A percentile compares a stretch with the other conserved stretches of the same genome.
Evolutionary conservation across 2,329 filamentous ascomycete species (phyloP).

Genomic region (Talaromyces albobiverticillius): DNA sequence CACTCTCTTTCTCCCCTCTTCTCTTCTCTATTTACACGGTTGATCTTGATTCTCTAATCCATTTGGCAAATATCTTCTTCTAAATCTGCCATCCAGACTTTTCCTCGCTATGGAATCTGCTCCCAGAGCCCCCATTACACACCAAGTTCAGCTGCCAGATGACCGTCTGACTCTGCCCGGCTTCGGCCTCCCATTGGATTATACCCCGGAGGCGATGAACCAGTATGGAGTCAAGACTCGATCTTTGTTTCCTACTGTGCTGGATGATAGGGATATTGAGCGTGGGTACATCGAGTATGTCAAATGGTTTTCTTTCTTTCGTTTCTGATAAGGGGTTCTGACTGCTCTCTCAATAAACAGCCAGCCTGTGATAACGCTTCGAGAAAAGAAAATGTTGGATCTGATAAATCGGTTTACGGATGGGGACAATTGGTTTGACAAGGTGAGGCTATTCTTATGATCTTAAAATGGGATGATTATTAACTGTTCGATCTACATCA

Average conservation of each 20-base stretch:
- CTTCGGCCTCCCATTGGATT: constrained; percentile 30
- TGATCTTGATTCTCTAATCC: not conserved
- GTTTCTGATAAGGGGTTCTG: not conserved
- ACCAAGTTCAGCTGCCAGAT: constrained; percentile 14
- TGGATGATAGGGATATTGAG: constrained; percentile 31
- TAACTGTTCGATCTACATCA: constrained; percentile 9
- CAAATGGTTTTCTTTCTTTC: not conserved
- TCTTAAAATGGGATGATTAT: not conserved
- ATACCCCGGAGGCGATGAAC: constrained; percentile 21
- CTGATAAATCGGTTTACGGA: constrained; percentile 43
- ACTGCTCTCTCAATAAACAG: constrained; percentile 15
- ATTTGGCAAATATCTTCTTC: not conserved
- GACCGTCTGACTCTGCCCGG: constrained; percentile 29
- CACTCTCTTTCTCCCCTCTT: not conserved
- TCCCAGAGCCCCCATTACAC: not conserved
- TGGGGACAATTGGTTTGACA: constrained; percentile 38
- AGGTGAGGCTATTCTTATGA: constrained; percentile 20
- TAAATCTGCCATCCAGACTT: not conserved
- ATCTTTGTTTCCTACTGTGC: constrained; percentile 31
- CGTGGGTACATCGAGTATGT: constrained; percentile 28
- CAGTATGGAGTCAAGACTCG: constrained; percentile 28
- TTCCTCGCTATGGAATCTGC: constrained; percentile 8
- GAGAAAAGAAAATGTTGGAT: constrained; percentile 38
- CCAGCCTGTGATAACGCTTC: constrained; percentile 29
- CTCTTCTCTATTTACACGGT: not conserved